These are phyloP conservation scores for Imleria badia DNA, from an alignment of 768 basidiomycete genomes.

Conservation along the genomic window DNA sequence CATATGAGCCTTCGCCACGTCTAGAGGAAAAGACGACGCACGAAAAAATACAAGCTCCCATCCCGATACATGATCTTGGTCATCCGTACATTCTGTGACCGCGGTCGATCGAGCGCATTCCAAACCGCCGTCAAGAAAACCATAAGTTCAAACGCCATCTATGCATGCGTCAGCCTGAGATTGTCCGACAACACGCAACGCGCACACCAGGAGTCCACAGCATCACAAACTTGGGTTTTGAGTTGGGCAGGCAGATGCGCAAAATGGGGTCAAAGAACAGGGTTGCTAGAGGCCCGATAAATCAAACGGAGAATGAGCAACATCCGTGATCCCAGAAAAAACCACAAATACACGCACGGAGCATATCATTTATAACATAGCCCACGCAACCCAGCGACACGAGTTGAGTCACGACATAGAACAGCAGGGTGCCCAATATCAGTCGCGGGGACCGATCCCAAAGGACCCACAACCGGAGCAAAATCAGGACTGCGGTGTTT, in stretches of 20 bases:
- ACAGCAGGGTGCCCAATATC: slow-evolving; percentile 28
- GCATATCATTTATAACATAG: slow-evolving; percentile 27
- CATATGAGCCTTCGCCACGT: neutral
- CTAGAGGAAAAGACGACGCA: slow-evolving; percentile 9
- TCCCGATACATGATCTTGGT: slow-evolving; percentile 29
- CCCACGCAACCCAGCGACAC: slow-evolving; percentile 21
- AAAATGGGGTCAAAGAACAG: slow-evolving; percentile 7
- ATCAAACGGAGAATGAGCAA: neutral
- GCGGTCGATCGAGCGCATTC: slow-evolving; percentile 32
- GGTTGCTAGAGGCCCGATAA: slow-evolving; percentile 9
- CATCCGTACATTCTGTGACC: slow-evolving; percentile 14
- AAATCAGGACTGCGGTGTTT: slow-evolving; percentile 33
- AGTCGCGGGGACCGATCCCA: slow-evolving; percentile 32
- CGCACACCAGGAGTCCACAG: slow-evolving; percentile 33
- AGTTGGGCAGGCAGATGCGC: slow-evolving; percentile 22
- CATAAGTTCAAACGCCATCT: slow-evolving; percentile 33
- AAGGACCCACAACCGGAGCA: slow-evolving; percentile 41
- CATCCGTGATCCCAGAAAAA: neutral
- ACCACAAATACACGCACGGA: slow-evolving; percentile 22
- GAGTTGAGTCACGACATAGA: slow-evolving; percentile 33
- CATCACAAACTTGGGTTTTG: slow-evolving; percentile 21
- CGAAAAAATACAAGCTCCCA: slow-evolving; percentile 28
- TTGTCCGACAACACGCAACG: neutral
- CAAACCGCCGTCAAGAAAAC: slow-evolving; percentile 29
- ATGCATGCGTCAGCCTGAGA: neutral